Evolutionary conservation across 352 stramenopile species (phyloP).

Genomic region (Stephanocyclus meneghinianus): DNA sequence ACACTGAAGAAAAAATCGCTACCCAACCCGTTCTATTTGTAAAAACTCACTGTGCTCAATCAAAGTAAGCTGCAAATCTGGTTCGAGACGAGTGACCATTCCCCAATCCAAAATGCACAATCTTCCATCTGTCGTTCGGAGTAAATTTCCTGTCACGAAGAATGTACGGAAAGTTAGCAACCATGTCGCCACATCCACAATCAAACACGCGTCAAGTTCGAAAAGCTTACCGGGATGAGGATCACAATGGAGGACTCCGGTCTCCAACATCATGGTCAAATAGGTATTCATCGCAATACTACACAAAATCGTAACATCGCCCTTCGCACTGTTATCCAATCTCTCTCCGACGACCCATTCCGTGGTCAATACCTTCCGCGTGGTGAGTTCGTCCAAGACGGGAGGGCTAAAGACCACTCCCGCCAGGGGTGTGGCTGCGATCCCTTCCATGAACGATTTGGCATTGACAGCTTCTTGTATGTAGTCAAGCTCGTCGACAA

Average conservation of each 20-base stretch:
- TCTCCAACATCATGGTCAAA: conserved; percentile 72
- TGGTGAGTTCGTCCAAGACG: conserved; percentile 64
- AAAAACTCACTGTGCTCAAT: conserved; percentile 68
- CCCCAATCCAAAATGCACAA: conserved; percentile 81
- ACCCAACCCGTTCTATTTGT: too few species aligned
- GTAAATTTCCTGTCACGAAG: conserved; percentile 54
- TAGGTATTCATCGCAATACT: conserved; percentile 82
- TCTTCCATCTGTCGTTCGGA: conserved; percentile 72
- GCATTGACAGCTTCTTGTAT: conserved; percentile 81
- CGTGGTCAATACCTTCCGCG: conserved; percentile 69
- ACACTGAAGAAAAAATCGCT: too few species aligned
- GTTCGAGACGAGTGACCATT: conserved; percentile 77
- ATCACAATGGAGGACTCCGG: conserved; percentile 57
- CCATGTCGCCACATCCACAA: not conserved
- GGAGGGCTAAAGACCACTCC: conserved; percentile 72
- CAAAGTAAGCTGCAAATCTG: conserved; percentile 72
- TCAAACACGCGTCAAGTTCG: conserved; percentile 31
- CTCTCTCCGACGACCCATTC: conserved; percentile 79
- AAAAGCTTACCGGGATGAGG: conserved; percentile 11
- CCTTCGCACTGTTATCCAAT: conserved; percentile 61
- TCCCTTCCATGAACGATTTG: conserved; percentile 64
- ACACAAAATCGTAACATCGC: conserved; percentile 73
- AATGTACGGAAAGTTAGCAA: not conserved
- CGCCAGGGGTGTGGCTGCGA: conserved; percentile 59
- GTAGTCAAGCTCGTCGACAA: conserved; percentile 87